Evolutionary conservation across 225 moss, liverwort and hornwort species (phyloP).

Genomic region (Physcomitrium patens): DNA sequence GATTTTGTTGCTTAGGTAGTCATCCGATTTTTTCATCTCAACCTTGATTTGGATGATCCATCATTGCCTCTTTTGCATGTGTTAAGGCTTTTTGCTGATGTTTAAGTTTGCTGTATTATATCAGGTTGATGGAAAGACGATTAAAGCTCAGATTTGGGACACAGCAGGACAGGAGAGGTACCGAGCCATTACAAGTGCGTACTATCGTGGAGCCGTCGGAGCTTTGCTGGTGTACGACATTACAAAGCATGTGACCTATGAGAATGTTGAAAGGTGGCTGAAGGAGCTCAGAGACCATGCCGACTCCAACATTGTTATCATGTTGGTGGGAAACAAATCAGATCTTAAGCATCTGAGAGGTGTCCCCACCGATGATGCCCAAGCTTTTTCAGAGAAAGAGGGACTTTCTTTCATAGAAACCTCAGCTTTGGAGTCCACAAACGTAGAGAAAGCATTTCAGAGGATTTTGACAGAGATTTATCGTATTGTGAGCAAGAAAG

Average conservation of each 20-base stretch:
- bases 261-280: constrained; percentile 44
- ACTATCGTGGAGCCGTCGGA: constrained; percentile 39
- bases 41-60: no score
- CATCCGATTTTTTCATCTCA: no score
- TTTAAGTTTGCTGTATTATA: background rate
- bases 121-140: constrained; percentile 28
- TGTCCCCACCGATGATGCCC: constrained; percentile 8
- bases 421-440: constrained; percentile 17
- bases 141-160: constrained; percentile 30
- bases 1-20: no score
- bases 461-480: no score
- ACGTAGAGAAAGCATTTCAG: no score
- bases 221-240: no score
- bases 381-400: constrained; percentile 37
- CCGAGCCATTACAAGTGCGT: constrained; percentile 42
- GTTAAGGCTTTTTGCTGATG: background rate
- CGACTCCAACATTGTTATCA: no score
- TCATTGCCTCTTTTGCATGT: no score
- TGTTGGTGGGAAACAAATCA: no score
- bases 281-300: constrained; percentile 13
- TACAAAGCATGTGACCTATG: constrained; percentile 29
- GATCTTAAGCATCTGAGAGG: no score
- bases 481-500: no score
- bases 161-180: constrained; percentile 31
- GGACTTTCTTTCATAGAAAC: constrained; percentile 43